A percentile compares a stretch with the other conserved stretches of the same genome.
phyloP scores from a whole-genome alignment of 805 yeast species.

The Lachancea kluyveri region DNA sequence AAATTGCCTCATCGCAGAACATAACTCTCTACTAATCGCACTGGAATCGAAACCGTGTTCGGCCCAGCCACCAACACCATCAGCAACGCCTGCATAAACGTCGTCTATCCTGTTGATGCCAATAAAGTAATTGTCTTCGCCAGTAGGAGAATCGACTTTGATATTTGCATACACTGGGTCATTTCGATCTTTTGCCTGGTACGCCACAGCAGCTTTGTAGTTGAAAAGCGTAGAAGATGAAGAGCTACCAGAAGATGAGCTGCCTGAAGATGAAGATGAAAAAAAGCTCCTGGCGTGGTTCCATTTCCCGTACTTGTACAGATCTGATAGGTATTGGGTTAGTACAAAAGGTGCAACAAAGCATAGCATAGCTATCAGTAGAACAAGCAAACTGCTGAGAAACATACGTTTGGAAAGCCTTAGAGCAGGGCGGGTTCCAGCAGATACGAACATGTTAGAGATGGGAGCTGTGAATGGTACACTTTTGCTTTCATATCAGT shows the following conservation, averaged over 20 bases:
- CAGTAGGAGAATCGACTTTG: constrained; percentile 52
- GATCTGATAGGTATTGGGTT: too few species aligned
- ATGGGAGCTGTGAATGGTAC: too few species aligned
- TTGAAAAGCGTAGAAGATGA: constrained; percentile 24
- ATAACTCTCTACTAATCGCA: constrained; percentile 77
- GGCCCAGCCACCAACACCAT: constrained; percentile 98
- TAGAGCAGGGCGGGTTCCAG: too few species aligned
- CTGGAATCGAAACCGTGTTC: constrained; percentile 87
- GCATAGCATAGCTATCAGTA: too few species aligned
- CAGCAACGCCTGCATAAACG: constrained; percentile 75
- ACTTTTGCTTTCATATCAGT: too few species aligned
- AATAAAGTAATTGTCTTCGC: constrained; percentile 70
- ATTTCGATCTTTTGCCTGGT: constrained; percentile 65
- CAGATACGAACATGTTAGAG: too few species aligned
- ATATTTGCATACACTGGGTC: constrained; percentile 37
- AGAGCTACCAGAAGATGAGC: not conserved
- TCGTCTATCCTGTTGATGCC: constrained; percentile 23
- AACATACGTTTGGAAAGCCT: too few species aligned
- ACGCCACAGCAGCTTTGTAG: constrained; percentile 61
- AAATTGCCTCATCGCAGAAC: constrained; percentile 44
- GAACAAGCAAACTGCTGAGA: too few species aligned
- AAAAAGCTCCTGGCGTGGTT: constrained; percentile 5
- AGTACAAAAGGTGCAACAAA: too few species aligned
- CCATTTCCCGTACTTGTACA: constrained; percentile 4
- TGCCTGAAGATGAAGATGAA: constrained; percentile 2